Base-by-base conservation (phyloP, 768 basidiomycete species). In the Boletellus sp. region DNA sequence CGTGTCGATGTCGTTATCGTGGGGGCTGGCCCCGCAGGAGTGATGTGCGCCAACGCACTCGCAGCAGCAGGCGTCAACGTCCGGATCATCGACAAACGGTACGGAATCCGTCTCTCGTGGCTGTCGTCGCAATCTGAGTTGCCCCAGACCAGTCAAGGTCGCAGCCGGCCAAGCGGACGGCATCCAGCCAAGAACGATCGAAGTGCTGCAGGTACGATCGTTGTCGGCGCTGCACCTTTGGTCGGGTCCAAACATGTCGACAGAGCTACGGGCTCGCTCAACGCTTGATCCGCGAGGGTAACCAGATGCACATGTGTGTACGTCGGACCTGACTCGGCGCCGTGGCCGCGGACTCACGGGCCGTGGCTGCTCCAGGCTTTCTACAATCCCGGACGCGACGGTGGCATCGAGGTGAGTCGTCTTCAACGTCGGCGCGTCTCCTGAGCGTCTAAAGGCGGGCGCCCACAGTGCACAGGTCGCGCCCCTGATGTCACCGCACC, bases 221-320 rank as follows among this genome's bases (percentile, higher is more conserved):
- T n/a, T 3, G 3, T 22, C 8, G 19, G 6, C 7, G 16, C 19
- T 13, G 10, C 36, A 4, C 12, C 32, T 11, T 28, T 43, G 6
- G n/a, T 16, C 20, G n/a, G 7, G 4, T 49, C 2, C 7, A 47
- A 34, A 31, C 7, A 16, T 3, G 23, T 9, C 12, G 45, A 36
- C 16, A 90, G 87, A 90, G 87, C 53, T 90, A 90, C 67, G 88
- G 87, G 6, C 74, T 90, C 6, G 84, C 78, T 0, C 82, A 87
- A 16, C 74, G 78, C 3, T 59, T 90, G 19, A 51, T 89, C 22
- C 73, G 67, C 35, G 78, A 87, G 57, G 86, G 80, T 6, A 81
- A 80, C 50, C 84, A 86, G 42, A 74, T 90, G 75, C 79, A 87
- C 52, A 76, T 79, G 67, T 80, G 79, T 45, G 87, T 88, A 63